Evolutionary conservation across 352 stramenopile genomes (phyloP), one percentile per base, ranked within the genome.

Genomic region (Globisporangium paroecandrum): DNA sequence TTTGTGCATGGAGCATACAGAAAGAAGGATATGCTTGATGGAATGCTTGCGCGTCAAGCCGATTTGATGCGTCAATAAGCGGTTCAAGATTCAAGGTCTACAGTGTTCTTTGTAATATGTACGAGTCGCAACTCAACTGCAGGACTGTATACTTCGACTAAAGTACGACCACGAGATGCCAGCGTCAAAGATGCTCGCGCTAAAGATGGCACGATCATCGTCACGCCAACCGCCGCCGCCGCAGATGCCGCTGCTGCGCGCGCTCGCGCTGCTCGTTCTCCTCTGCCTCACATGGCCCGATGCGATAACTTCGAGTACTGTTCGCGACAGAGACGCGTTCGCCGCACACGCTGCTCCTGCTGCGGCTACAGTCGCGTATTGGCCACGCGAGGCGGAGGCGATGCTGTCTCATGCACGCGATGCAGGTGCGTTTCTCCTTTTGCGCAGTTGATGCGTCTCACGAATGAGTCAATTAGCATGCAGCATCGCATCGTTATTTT

Each of bases 341-440:
- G 18, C 55, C 15, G 4, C 4, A 57, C 24, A 58, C 9, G 12
- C 12, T 62, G 32, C 4, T 24, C 18, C 56, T 29, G 15, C 56
- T 29, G 27, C 69, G 8, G 6, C 65, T 53, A 74, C 66, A 20
- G 64, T 79, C 7, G 67, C 66, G 24, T 62, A 79, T 41, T 83
- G 76, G 74, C 74, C 73, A 5, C 73, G 75, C 60, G 63, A 80
- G 1, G 49, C 56, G 20, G 49, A 75, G 46, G 55, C 64, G 47
- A 65, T 49, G 29, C 57, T 80, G 2, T 73, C 68, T 18, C 36
- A 78, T 51, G 73, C 69, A 18, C 29, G 62, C 13, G 62, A 63
- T 54, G 36, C 68, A 70, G 73, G 76, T 70, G 51, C 46, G 46
- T 38, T 47, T 24, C 29, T 46, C 13, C 12, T 22, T 51, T 51